Evolutionary conservation across 176 grass and related monocot species (phyloP), one percentile per base, ranked within the genome.

Genomic region (Juncus effusus): DNA sequence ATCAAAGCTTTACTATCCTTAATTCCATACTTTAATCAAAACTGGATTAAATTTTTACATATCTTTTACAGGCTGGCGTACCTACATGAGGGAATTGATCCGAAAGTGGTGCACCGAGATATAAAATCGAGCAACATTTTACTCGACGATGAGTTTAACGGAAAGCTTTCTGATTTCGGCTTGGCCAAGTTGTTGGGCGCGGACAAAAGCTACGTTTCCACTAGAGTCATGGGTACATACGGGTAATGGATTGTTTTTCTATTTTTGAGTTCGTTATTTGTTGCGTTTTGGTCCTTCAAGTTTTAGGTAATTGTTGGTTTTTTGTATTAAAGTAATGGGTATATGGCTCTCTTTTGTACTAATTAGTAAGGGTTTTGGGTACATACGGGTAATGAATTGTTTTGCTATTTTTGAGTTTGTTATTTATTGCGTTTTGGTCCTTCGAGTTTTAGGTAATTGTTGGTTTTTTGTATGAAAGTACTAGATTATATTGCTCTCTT

Each of bases 61-160:
- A 1, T 47, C 4, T 47, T 6, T 47, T 65, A 61, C 83, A 99
- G 95, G 64, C 80, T 99, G 16, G 80, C 95, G 4, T 99, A 99
- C 58, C 83, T 99, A 79, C 95, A 99, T 38, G 95, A 99, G 81
- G 95, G 85, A 12, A 87, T 99, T 50, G 86, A 94, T 52, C 95
- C 95, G 40, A 99, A 94, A 89, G 89, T 99, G 2, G 86, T 99
- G 28, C 95, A 99, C 72, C 83, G 95, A 56, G 95, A 99, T 75
- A 90, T 99, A 36, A 99, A 99, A 81, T 99, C 95, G 62, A 94
- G 95, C 40, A 99, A 99, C 64, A 99, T 99, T 57, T 77, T 99
- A 82, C 84, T 99, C 1, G 89, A 99, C 6, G 76, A 86, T 13
- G 84, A 99, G 68, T 99, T 81, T 42, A 99, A 88, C 11, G 82